A percentile compares a stretch with the other conserved stretches of the same genome.
These are phyloP conservation scores for Lodderomyces parapsilosis DNA, from an alignment of 1,139 yeast genomes.

Conservation along the genomic window DNA sequence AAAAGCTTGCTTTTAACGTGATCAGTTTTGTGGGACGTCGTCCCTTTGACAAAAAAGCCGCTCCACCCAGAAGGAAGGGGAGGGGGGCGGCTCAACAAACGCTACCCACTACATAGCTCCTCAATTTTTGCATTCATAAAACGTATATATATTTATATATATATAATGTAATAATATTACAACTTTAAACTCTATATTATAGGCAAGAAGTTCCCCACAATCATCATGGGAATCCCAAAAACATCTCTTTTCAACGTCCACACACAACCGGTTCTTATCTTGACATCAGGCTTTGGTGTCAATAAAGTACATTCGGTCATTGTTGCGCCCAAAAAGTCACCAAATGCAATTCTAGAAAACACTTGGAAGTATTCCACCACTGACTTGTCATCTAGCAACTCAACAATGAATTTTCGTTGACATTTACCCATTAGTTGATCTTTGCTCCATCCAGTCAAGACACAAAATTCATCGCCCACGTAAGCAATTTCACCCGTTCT, in stretches of 20 bases:
- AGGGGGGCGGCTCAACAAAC: too few species aligned
- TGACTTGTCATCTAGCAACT: constrained; percentile 82
- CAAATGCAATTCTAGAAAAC: constrained; percentile 84
- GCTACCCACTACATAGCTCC: neutral
- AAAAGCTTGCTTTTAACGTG: neutral
- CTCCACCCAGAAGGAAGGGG: too few species aligned
- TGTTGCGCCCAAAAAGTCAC: constrained; percentile 87
- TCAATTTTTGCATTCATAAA: too few species aligned
- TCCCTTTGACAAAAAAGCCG: too few species aligned
- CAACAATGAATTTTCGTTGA: constrained; percentile 61
- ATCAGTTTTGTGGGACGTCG: neutral
- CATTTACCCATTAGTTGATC: constrained; percentile 54
- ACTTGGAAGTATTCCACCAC: constrained; percentile 86
- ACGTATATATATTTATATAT: too few species aligned
- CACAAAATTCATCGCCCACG: constrained; percentile 88
- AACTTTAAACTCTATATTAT: constrained; percentile 36
- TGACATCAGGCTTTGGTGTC: constrained; percentile 49
- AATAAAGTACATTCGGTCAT: constrained; percentile 81
- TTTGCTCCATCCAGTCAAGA: constrained; percentile 85
- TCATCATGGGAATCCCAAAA: constrained; percentile 81
- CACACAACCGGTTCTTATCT: constrained; percentile 73
- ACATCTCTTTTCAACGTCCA: constrained; percentile 80
- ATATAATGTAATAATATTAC: neutral
- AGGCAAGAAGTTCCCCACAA: constrained; percentile 88
- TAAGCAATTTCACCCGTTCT: constrained; percentile 94